phyloP scores from a whole-genome alignment of 805 yeast genomes.

The Kuraishia floccosa region DNA sequence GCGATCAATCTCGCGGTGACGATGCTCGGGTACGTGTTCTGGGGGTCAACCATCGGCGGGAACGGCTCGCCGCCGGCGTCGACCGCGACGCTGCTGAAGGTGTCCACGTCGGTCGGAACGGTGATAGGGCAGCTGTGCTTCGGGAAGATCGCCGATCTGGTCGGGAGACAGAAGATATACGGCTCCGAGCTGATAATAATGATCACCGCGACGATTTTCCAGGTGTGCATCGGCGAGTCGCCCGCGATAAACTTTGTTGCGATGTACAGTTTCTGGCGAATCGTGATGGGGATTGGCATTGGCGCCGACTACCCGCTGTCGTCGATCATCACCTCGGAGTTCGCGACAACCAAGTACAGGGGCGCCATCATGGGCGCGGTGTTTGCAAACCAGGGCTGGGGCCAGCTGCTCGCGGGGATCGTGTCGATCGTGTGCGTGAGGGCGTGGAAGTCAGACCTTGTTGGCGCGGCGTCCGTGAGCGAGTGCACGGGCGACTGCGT shows the following conservation, averaged over 20 bases:
- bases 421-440: constrained; percentile 69
- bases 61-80: constrained; percentile 47
- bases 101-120: constrained; percentile 89
- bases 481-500: constrained; percentile 60
- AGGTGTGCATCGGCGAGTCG: constrained; percentile 63
- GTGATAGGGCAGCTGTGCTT: constrained; percentile 84
- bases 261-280: constrained; percentile 66
- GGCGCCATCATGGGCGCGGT: constrained; percentile 97
- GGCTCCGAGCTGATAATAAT: constrained; percentile 81
- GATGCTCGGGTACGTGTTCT: constrained; percentile 70
- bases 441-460: constrained; percentile 59
- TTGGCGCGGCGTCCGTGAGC: constrained; percentile 37
- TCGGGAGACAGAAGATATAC: constrained; percentile 82
- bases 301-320: constrained; percentile 97
- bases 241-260: constrained; percentile 68
- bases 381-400: constrained; percentile 95
- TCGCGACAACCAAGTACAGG: constrained; percentile 92
- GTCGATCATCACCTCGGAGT: constrained; percentile 87
- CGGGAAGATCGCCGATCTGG: constrained; percentile 69
- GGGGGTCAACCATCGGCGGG: constrained; percentile 37
- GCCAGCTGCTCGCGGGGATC: constrained; percentile 82
- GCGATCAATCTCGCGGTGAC: constrained; percentile 77
- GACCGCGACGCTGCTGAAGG: constrained; percentile 68
- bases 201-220: constrained; percentile 70
- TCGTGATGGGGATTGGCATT: constrained; percentile 89